Base-by-base conservation (phyloP, 1,284 basidiomycete species). In the Laetiporus sulphureus region DNA sequence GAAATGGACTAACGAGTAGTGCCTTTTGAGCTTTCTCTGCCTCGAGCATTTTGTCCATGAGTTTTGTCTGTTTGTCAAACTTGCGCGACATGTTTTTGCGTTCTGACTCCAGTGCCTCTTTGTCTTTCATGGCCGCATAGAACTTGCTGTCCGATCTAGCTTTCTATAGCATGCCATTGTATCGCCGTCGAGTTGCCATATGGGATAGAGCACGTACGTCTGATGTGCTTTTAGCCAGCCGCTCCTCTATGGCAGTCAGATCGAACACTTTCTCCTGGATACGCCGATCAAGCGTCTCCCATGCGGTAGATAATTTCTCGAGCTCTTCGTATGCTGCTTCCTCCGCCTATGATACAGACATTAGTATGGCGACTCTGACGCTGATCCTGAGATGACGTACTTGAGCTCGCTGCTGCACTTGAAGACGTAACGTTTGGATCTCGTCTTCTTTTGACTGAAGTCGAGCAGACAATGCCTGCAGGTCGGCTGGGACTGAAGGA, bases 71-170 rank as follows among this genome's bases (percentile, higher is more conserved):
- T 52, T 89, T 89, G 57, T 94, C 91, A 13, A 81, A 62, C 36
- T 73, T 76, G 30, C 79, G 70, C 25, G 70, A 62, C 18, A 84
- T 64, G 25, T 75, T 78, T 59, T 89, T 87, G 45, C 80, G 75
- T 60, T 96, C 91, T 2, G 69, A 71, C 27, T 91, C 87, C 4
- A 85, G 64, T 3, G 85, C 81, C 48, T 97, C 93, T 60, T 91
- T 93, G 44, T 86, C 81, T 24, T 91, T 81, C 85, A 95, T 91
- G 4, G 86, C 83, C 20, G 88, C 78, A 60, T 85, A 98, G 63
- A 83, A 98, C 65, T 93, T 96, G 70, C 93, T 96, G 55, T 98
- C 94, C 16, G 89, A 83, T 65, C 95, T 97, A 11, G 91, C 88
- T 83, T 79, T 87, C 79, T 86, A 24, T 24, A 6, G 25, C 40